Conservation (phyloP, 106 monocot species). For the Gastrodia elata region DNA sequence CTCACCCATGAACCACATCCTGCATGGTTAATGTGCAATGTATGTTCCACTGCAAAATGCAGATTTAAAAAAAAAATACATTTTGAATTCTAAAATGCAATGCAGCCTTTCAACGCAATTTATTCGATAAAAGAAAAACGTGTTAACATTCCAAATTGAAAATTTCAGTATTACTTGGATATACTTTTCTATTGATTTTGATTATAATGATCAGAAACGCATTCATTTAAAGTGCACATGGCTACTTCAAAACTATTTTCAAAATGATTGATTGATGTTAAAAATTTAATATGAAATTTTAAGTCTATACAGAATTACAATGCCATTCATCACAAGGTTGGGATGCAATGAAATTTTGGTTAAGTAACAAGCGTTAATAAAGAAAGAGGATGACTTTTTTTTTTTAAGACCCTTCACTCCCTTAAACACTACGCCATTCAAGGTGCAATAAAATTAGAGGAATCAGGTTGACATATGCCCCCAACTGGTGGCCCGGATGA, state of each 20-base stretch:
- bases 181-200: background rate
- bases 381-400: background rate
- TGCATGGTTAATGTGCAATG: background rate
- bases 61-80: background rate
- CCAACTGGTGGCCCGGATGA: background rate
- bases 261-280: background rate
- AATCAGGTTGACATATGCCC: background rate
- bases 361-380: background rate
- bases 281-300: background rate
- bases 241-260: background rate
- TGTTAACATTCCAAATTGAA: background rate
- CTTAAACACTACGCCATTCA: too few relatives aligned
- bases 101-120: background rate
- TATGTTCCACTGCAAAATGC: background rate
- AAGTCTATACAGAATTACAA: too few relatives aligned
- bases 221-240: background rate
- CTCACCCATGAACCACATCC: background rate
- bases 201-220: background rate
- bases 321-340: background rate
- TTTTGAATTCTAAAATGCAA: background rate
- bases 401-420: too few relatives aligned
- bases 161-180: background rate
- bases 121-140: background rate
- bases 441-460: background rate
- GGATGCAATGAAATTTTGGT: background rate